Evolutionary conservation across 345 rosid genomes (phyloP), one percentile per base, ranked within the genome.

Genomic region (Hirschfeldia incana): DNA sequence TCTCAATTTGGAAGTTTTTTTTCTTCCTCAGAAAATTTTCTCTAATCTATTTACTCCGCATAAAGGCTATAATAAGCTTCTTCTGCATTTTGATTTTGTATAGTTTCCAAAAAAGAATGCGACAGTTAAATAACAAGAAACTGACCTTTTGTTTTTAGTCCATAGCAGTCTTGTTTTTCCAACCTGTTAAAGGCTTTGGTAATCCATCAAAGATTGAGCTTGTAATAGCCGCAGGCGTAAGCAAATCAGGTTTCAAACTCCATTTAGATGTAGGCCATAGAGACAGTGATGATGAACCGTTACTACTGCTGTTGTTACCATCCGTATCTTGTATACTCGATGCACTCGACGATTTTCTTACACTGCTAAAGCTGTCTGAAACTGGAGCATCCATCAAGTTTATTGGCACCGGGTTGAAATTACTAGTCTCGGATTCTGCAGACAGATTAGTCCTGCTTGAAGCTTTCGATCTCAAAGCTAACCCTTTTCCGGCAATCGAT

Each of bases 341-440:
- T 17, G 97, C 86, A 85, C 99, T 95, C 44, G 96, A 90, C 1
- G 98, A 95, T 82, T 91, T 95, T 81, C 89, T 89, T 55, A 95
- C 89, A 5, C 49, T 82, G 57, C 60, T 16, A 16, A 81, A 72
- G 64, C 82, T 84, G 59, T 89, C 88, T 4, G 81, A 64, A 5
- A 81, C 78, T 51, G 77, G 59, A 12, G 68, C 74, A 76, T 80
- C 83, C 83, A 80, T 80, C 73, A 80, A 66, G 78, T 87, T 91
- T 7, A 81, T 82, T 11, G 87, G 86, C 34, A 76, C 75, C 0
- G 85, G 80, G 51, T 15, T 79, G 72, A 73, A 51, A 44, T 70
- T 76, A 7, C 76, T 6, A 26, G 59, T 75, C 64, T 85, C 89
- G 6, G 84, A 70, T 30, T 90, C 92, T 49, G 81, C 80, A 16